A percentile compares a stretch with the other conserved stretches of the same genome.
These are phyloP conservation scores for Epicoccum sorghinum DNA, from an alignment of 2,329 filamentous ascomycete species.

Conservation along the genomic window DNA sequence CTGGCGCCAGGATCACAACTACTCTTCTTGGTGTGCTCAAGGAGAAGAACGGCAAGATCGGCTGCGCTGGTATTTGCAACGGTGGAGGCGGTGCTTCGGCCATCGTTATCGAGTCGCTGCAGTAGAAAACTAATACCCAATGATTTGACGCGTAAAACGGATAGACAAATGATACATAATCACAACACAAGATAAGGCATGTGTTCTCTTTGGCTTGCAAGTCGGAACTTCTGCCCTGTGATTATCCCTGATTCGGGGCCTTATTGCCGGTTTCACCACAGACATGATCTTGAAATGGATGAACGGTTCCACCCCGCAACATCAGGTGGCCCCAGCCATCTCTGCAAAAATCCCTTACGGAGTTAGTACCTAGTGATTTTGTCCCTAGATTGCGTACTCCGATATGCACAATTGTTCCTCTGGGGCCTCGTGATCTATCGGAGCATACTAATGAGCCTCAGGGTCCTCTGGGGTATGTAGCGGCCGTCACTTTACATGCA, in stretches of 20 bases:
- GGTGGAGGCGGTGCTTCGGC: constrained; percentile 95
- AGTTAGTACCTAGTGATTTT: neutral
- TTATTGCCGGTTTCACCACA: constrained; percentile 9
- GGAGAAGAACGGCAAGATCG: constrained; percentile 92
- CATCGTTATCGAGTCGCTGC: constrained; percentile 76
- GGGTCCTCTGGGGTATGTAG: neutral
- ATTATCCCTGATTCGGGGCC: neutral
- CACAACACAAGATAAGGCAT: neutral
- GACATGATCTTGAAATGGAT: neutral
- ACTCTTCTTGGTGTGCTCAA: constrained; percentile 87
- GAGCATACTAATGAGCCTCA: neutral
- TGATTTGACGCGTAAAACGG: constrained; percentile 13
- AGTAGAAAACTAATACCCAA: constrained; percentile 33
- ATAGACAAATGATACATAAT: constrained; percentile 18
- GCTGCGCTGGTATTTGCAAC: constrained; percentile 95
- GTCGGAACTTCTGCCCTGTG: too few relatives aligned
- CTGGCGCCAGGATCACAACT: constrained; percentile 89
- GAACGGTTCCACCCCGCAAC: neutral
- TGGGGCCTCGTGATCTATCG: neutral
- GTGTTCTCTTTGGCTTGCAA: neutral
- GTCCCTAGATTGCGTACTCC: neutral
- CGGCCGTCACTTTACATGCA: neutral
- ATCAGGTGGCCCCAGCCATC: neutral
- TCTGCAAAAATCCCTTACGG: neutral
- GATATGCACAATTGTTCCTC: too few relatives aligned